Evolutionary conservation across 2,329 filamentous ascomycete species (phyloP).

Genomic region (Chaetomiaceae sp.): DNA sequence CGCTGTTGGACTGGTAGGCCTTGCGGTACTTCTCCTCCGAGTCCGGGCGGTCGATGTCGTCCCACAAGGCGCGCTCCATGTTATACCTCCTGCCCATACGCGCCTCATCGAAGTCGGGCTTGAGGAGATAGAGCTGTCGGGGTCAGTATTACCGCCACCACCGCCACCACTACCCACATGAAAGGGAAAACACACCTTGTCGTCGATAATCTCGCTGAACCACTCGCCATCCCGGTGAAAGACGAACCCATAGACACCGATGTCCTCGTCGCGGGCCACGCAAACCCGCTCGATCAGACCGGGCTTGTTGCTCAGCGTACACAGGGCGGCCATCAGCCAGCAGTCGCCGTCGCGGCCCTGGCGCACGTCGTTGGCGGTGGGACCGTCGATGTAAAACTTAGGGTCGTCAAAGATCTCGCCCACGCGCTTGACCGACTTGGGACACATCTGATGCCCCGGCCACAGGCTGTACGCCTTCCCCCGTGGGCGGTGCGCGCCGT

Average conservation of each 20-base stretch:
- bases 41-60: conserved; percentile 45
- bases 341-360: conserved; percentile 78
- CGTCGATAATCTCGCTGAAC: conserved; percentile 54
- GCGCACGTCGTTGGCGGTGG: conserved; percentile 70
- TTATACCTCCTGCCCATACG: conserved; percentile 29
- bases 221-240: conserved; percentile 78
- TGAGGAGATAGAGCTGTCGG: conserved; percentile 46
- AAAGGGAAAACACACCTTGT: conserved; percentile 36
- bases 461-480: too few relatives aligned
- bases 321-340: conserved; percentile 79
- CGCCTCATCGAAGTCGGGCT: conserved; percentile 56
- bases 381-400: conserved; percentile 71
- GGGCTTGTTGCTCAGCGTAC: conserved; percentile 68
- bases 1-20: conserved; percentile 62
- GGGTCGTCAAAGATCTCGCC: conserved; percentile 71
- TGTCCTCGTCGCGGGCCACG: conserved; percentile 64
- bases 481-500: too few relatives aligned
- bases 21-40: conserved; percentile 56
- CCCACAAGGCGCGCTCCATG: conserved; percentile 43
- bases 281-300: conserved; percentile 69
- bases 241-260: conserved; percentile 82
- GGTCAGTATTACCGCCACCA: background rate
- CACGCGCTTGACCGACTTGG: conserved; percentile 62
- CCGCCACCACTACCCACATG: too few relatives aligned
- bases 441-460: conserved; percentile 33